Base-by-base conservation (phyloP, 139 green algal species). In the Auxenochlorella pyrenoidosa region DNA sequence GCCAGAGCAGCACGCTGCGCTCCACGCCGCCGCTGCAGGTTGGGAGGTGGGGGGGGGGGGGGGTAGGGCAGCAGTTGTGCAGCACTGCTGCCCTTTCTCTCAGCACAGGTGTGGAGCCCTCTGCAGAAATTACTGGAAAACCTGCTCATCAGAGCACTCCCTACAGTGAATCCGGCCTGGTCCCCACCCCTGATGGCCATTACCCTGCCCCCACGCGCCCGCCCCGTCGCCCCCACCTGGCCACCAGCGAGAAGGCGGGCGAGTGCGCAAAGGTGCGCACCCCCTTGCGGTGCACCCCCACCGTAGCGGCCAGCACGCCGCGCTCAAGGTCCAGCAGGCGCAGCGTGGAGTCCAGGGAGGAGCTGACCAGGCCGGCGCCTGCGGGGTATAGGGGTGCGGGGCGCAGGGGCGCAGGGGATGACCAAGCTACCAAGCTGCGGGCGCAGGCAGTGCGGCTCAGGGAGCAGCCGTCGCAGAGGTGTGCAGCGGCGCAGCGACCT, bases 1-100 rank as follows among this genome's bases (percentile, higher is more conserved):
- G 92, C 95, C 95, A 98, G 32, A 98, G 75, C 54, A 96, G 90
- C 65, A 97, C 91, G 87, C 95, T 94, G 32, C 95, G 90, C 90
- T 97, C 95, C 41, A 95, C 84, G 13, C 95, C 95, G 68, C 93
- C 95, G 59, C 88, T 90, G 82, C 21, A 65, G 36, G 18, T 30
- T 44, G 13, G 12, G 43, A 18, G 18, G 5, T 77, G 21, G 2
- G n/a, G n/a, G 77, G 0, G 32, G 0, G 77, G 32, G 30, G 1
- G 75, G 72, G 38, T 30, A 19, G 72, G 2, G 2, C 6, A 34
- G 38, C 72, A 51, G 38, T 68, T 68, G 59, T 28, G 10, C 12
- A 18, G 28, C 26, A 38, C 22, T 73, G 66, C 66, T 73, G 66
- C 66, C 30, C 40, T n/a, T n/a, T n/a, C n/a, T n/a, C n/a, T n/a